A percentile compares a stretch with the other conserved stretches of the same genome.
Conservation (phyloP, 495 filamentous ascomycete species). For the Aspergillus wentii region DNA sequence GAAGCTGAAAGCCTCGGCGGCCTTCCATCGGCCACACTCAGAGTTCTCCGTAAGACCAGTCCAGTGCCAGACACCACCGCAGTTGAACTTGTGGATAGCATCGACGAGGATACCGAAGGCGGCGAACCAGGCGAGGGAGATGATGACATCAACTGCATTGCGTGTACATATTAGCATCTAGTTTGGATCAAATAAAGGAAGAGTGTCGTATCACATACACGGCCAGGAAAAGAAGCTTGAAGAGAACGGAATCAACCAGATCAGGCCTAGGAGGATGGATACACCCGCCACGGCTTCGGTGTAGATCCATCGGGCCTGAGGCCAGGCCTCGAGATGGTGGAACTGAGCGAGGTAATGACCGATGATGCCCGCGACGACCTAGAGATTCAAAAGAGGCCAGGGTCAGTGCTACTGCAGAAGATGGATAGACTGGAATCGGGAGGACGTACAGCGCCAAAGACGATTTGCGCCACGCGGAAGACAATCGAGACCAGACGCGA, state of each 20-base stretch:
- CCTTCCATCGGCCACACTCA: conserved; percentile 59
- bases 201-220: conserved; percentile 21
- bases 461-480: conserved; percentile 41
- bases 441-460: conserved; percentile 34
- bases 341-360: conserved; percentile 45
- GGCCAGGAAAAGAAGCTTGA: conserved; percentile 40
- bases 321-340: conserved; percentile 28
- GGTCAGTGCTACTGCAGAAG: too few relatives aligned
- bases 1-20: conserved; percentile 62
- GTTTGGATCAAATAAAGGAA: not conserved
- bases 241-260: conserved; percentile 54
- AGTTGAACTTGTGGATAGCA: conserved; percentile 41
- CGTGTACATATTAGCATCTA: conserved; percentile 2
- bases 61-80: conserved; percentile 54
- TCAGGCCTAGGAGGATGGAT: conserved; percentile 44
- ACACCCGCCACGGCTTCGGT: conserved; percentile 54
- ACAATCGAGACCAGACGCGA: conserved; percentile 46
- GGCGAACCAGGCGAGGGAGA: conserved; percentile 59
- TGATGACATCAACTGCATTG: conserved; percentile 48
- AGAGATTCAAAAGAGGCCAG: too few relatives aligned
- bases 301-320: conserved; percentile 53
- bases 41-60: conserved; percentile 26
- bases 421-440: too few relatives aligned
- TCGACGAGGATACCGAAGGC: conserved; percentile 60
- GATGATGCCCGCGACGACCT: conserved; percentile 55